Conservation (phyloP, 371 early-diverging fungal genomes). For the Apophysomyces ossiformis region DNA sequence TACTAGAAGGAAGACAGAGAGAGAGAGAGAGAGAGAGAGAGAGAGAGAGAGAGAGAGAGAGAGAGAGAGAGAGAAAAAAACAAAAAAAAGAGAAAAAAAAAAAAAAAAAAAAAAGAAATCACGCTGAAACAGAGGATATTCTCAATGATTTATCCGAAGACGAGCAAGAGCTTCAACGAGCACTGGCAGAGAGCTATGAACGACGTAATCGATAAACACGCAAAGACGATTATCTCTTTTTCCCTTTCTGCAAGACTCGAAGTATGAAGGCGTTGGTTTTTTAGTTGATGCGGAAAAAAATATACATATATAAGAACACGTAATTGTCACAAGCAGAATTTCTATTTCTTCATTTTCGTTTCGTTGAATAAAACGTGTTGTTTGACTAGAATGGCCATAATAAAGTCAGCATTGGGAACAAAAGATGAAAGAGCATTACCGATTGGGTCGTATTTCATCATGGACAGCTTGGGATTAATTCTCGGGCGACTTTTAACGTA, state of each 20-base stretch:
- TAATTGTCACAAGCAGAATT: not conserved
- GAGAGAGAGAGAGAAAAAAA: too few relatives aligned
- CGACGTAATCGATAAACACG: slow-evolving; percentile 14
- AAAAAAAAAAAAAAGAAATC: not conserved
- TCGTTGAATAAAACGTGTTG: slow-evolving; percentile 78
- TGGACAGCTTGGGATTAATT: slow-evolving; percentile 72
- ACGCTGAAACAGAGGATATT: slow-evolving; percentile 15
- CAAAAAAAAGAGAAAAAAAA: too few relatives aligned
- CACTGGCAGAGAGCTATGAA: slow-evolving; percentile 32
- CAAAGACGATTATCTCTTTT: not conserved
- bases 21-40: too few relatives aligned
- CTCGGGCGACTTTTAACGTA: slow-evolving; percentile 80
- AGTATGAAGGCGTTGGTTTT: slow-evolving; percentile 10
- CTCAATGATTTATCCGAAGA: slow-evolving; percentile 30
- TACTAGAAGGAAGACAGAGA: too few relatives aligned
- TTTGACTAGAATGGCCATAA: slow-evolving; percentile 49
- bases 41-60: too few relatives aligned
- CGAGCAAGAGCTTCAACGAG: slow-evolving; percentile 36
- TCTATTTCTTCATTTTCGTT: slow-evolving; percentile 73
- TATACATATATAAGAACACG: too few relatives aligned
- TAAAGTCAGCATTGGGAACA: not conserved
- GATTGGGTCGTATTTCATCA: slow-evolving; percentile 86
- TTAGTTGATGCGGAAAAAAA: not conserved
- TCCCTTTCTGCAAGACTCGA: too few relatives aligned
- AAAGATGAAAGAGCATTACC: slow-evolving; percentile 42